Conservation (phyloP, 768 basidiomycete species). For the Boletus subcaerulescens region DNA sequence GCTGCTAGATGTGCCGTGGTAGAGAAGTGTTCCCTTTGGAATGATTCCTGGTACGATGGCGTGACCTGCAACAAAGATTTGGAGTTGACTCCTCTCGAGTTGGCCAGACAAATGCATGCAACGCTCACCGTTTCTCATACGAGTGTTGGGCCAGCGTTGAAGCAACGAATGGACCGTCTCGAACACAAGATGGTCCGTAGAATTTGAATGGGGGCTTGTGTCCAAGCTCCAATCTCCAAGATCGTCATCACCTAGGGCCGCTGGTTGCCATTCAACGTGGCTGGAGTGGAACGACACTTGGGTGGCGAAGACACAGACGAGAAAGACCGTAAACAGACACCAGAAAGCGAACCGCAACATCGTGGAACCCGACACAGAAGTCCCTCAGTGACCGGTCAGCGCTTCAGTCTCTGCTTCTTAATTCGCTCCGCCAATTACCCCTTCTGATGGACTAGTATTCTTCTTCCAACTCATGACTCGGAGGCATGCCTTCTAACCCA, state of each 20-base stretch:
- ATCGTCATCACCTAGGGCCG: background rate
- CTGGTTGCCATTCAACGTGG: background rate
- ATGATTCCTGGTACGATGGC: conserved; percentile 29
- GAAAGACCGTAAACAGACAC: background rate
- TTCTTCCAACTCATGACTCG: too few species aligned
- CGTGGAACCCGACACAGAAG: too few species aligned
- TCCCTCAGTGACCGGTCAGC: too few species aligned
- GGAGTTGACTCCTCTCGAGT: background rate
- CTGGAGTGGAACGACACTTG: background rate
- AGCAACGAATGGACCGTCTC: conserved; percentile 25
- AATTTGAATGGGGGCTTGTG: background rate
- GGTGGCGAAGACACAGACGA: background rate
- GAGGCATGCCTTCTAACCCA: too few species aligned
- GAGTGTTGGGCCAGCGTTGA: conserved; percentile 42
- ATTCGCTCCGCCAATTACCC: too few species aligned
- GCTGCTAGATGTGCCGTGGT: conserved; percentile 25
- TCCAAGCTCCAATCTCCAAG: background rate
- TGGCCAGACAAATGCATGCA: background rate
- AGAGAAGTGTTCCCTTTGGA: conserved; percentile 33
- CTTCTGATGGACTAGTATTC: too few species aligned
- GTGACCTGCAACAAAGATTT: conserved; percentile 1
- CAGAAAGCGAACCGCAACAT: background rate
- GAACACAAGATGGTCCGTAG: conserved; percentile 30
- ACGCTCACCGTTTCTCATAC: conserved; percentile 38
- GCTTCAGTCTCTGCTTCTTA: too few species aligned